Evolutionary conservation across 164 flowering plant species (phyloP).

Genomic region (Sextonia rubra): DNA sequence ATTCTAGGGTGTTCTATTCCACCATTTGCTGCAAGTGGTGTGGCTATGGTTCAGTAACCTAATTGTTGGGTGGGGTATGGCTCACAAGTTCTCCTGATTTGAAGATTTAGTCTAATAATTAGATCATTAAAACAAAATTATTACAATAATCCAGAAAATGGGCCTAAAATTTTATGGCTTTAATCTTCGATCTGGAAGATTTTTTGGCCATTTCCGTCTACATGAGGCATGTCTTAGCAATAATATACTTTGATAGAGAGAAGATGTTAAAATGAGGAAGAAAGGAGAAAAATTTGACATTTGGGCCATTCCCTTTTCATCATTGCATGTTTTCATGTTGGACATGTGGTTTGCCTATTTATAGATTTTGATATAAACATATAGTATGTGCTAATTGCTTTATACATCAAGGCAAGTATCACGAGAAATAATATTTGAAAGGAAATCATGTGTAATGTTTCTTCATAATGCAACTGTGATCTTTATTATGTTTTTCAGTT

Average conservation of each 20-base stretch:
- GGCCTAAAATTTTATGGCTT: too few species aligned
- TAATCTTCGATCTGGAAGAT: not conserved
- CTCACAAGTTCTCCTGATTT: too few species aligned
- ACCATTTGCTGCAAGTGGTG: not conserved
- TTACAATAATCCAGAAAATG: too few species aligned
- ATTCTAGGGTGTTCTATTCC: not conserved
- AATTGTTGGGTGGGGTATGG: not conserved
- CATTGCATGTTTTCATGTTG: not conserved
- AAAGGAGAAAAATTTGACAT: too few species aligned
- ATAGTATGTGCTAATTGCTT: not conserved
- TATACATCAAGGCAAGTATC: too few species aligned
- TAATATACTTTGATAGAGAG: too few species aligned
- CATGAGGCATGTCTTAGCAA: not conserved
- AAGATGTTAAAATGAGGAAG: too few species aligned
- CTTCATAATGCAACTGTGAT: not conserved
- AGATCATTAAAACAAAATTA: too few species aligned
- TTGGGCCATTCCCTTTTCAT: too few species aligned
- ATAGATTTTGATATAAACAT: not conserved
- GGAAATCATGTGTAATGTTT: not conserved
- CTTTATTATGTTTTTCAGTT: not conserved
- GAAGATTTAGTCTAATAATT: too few species aligned
- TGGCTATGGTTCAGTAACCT: not conserved
- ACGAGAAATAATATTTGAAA: not conserved
- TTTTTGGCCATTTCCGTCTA: not conserved
- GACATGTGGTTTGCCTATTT: not conserved